Percentiles rank a stretch among this genome's conserved stretches.
Evolutionary conservation across 352 stramenopile species (phyloP).

Genomic region (Globisporangium ultimum): DNA sequence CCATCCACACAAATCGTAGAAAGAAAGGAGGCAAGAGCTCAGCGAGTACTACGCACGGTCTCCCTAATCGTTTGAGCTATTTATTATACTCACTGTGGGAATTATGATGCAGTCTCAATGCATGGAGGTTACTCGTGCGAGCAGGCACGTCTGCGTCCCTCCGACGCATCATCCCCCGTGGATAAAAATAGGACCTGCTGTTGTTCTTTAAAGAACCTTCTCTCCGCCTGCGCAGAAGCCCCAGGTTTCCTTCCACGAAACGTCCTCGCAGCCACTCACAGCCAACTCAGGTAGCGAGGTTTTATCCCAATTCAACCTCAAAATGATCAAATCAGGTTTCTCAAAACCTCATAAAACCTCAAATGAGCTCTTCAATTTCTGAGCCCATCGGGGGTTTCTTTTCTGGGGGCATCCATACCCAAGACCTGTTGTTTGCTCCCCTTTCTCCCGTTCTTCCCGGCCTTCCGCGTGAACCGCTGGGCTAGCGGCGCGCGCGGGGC

Average conservation of each 20-base stretch:
- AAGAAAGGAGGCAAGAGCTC: no score
- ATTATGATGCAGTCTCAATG: no score
- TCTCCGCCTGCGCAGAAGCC: constrained; percentile 5
- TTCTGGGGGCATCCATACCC: background rate
- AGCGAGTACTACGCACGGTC: no score
- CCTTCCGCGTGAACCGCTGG: constrained; percentile 4
- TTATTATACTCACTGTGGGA: no score
- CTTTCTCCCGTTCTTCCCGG: background rate
- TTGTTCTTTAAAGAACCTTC: constrained; percentile 6
- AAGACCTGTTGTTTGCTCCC: constrained; percentile 2
- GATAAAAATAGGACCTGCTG: background rate
- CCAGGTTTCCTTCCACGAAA: constrained; percentile 12
- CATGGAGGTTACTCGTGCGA: no score
- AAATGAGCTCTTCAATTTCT: background rate
- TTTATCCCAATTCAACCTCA: background rate
- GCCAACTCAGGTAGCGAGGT: constrained; percentile 9
- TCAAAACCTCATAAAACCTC: constrained; percentile 2
- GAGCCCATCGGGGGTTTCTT: background rate
- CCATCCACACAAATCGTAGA: no score
- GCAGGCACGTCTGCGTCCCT: no score
- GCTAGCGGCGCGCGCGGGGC: background rate
- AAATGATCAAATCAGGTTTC: background rate
- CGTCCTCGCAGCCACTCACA: constrained; percentile 11
- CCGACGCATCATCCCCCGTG: no score
- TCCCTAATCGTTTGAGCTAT: no score